Base-by-base conservation (phyloP, 192 early-diverging fungal genomes). In the Coemansia sp. region DNA sequence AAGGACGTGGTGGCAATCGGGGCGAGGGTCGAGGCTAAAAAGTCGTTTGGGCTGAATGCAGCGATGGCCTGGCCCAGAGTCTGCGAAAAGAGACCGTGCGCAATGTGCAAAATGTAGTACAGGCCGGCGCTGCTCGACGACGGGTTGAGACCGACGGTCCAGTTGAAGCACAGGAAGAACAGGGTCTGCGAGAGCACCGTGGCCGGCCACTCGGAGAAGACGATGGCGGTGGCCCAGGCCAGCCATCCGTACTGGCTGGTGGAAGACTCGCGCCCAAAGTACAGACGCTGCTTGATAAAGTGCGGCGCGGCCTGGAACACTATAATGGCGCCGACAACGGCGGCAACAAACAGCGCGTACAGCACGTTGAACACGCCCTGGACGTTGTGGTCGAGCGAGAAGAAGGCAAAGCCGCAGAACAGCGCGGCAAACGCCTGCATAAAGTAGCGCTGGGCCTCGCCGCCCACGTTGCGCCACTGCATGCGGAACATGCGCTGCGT, bases 371-470 rank as follows among this genome's bases (percentile, higher is more conserved):
- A 79, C 57, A 85, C 65, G 51, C 83, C 85, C n/a, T 59, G 31
- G 28, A 81, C 60, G 21, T 65, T 60, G 58, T 83, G 59, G 60
- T 62, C 67, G 11, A 88, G 75, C 49, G 85, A 82, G 78, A 77
- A 87, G 71, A 86, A 91, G 10, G 85, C 71, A 75, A 91, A 84
- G 33, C 87, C 86, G 70, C 85, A 75, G n/a, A 88, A 62, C n/a
- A 91, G 65, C 48, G 48, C 85, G 46, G 68, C 62, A 25, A 85
- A 60, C 40, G 84, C 62, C 21, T 84, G 82, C 38, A 84, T 73
- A 12, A 80, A 74, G 10, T 83, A 35, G 35, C 85, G 81, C 16
- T 84, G 85, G 61, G 87, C 53, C 65, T 89, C 89, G 72, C 90
- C 90, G 24, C 78, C 72, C 38, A 84, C 73, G 61, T 82, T 81